Base-by-base conservation (phyloP, 73 alveolate species). In the Tetrahymena thermophila region DNA sequence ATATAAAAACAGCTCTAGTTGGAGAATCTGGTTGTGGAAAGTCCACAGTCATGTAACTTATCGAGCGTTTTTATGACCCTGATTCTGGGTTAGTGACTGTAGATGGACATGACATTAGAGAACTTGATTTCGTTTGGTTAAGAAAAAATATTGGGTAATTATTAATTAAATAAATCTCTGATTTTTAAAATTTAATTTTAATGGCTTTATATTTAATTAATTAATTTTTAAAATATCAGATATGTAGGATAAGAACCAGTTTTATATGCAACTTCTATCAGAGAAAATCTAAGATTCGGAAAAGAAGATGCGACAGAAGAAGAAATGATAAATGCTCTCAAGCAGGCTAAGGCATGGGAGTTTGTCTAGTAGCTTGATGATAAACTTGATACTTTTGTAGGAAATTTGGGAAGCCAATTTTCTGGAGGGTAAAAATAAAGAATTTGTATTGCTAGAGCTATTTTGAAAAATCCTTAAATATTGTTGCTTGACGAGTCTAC, bases 381-480 rank as follows among this genome's bases (percentile, higher is more conserved):
- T 42, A 96, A 96, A 16, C 93, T 97, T 57, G 95, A 98, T 19
- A 96, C 98, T 10, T 84, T 97, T 57, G 99, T 97, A 9, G 99
- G 99, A 11, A 94, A 89, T 31, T 85, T 96, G 15, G 99, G 99
- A 42, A 96, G 98, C 23, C 95, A 97, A 84, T 97, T 98, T 57
- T 96, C 98, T 94, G 99, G 99, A 25, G 99, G 99, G 0, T 96
- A 97, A 94, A 98, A 98, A 96, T 96, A 98, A 93, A 94, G 99
- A 96, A 94, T 98, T 21, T 99, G 99, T 42, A 97, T 98, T 15
- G 99, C 99, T 5, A 97, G 99, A 94, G 99, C 99, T 14, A 97
- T 98, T 35, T 85, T 97, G 21, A 97, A 97, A 93, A 95, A 97
- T 31, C 99, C 99, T 34, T n/a, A 97, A 93, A 96, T 97, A 34